A percentile compares a stretch with the other conserved stretches of the same genome.
Conservation (phyloP, 139 green algal species). For the Coelastrella sp. region DNA sequence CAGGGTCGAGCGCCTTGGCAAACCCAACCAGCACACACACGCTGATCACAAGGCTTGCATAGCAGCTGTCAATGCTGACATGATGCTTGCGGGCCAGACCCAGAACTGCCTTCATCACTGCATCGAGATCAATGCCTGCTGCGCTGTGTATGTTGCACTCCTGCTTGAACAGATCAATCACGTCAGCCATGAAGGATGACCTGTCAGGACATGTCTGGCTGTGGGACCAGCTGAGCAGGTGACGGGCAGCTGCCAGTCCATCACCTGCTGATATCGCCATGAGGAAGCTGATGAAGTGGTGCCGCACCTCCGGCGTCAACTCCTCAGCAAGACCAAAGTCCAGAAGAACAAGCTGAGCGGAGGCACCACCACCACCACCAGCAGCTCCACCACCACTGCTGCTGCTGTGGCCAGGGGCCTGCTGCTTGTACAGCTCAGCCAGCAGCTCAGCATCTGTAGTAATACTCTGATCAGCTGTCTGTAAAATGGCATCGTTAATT, state of each 20-base stretch:
- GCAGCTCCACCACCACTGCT: neutral
- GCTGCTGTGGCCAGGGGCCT: constrained; percentile 2
- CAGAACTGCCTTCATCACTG: constrained; percentile 79
- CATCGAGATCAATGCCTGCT: constrained; percentile 85
- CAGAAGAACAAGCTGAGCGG: constrained; percentile 82
- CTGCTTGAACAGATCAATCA: constrained; percentile 73
- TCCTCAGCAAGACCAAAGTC: constrained; percentile 91
- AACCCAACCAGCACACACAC: constrained; percentile 93
- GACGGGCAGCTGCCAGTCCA: constrained; percentile 68
- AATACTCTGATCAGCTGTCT: too few relatives aligned
- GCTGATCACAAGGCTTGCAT: constrained; percentile 86
- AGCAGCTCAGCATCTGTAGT: neutral
- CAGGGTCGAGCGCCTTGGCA: constrained; percentile 83
- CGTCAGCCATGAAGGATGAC: constrained; percentile 70
- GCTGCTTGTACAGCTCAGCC: constrained; percentile 8
- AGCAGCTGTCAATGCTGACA: constrained; percentile 89
- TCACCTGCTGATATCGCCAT: constrained; percentile 76
- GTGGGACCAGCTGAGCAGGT: constrained; percentile 78
- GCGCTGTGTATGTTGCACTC: constrained; percentile 68
- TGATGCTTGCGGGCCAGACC: constrained; percentile 72
- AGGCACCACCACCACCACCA: neutral
- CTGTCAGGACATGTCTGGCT: constrained; percentile 64
- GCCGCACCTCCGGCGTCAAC: constrained; percentile 78
- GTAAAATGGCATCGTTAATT: neutral
- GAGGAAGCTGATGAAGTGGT: constrained; percentile 93